Evolutionary conservation across 345 rosid genomes (phyloP).

Genomic region (Atalantia buxifolia): DNA sequence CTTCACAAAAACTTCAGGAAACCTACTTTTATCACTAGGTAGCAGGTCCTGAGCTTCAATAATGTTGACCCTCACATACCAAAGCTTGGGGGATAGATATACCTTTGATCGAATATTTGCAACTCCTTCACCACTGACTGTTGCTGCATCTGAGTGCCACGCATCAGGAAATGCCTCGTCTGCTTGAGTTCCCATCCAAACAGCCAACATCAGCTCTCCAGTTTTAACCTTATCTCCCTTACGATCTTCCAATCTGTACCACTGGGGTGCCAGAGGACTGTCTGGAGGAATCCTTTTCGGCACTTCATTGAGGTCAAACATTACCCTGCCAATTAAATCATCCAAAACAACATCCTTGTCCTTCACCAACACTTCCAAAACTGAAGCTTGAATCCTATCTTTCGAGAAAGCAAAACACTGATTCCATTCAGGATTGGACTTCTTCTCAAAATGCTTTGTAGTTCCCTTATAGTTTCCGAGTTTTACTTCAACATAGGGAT

Average conservation of each 20-base stretch:
- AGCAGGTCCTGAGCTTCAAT: slow-evolving; percentile 95
- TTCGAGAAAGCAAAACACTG: slow-evolving; percentile 97
- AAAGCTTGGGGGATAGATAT: slow-evolving; percentile 86
- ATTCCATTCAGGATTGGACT: slow-evolving; percentile 88
- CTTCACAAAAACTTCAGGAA: slow-evolving; percentile 85
- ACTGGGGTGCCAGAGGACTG: slow-evolving; percentile 94
- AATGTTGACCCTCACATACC: slow-evolving; percentile 94
- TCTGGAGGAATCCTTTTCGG: slow-evolving; percentile 92
- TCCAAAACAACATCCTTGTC: slow-evolving; percentile 79
- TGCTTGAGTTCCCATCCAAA: slow-evolving; percentile 99
- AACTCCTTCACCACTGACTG: slow-evolving; percentile 59
- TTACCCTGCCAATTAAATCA: slow-evolving; percentile 70
- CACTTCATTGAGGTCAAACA: slow-evolving; percentile 81
- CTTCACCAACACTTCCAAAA: slow-evolving; percentile 73
- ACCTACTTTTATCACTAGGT: slow-evolving; percentile 65
- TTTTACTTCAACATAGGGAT: slow-evolving; percentile 89
- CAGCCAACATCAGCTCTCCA: slow-evolving; percentile 96
- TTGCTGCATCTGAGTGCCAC: slow-evolving; percentile 97
- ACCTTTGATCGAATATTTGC: slow-evolving; percentile 79
- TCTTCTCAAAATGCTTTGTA: slow-evolving; percentile 93
- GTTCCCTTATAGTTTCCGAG: slow-evolving; percentile 89
- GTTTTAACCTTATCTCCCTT: slow-evolving; percentile 55
- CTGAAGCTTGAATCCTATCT: slow-evolving; percentile 82
- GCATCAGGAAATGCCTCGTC: slow-evolving; percentile 96
- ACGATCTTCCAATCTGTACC: slow-evolving; percentile 87